These are phyloP conservation scores for Dendrobium nobile DNA, from an alignment of 106 monocot genomes.

Conservation along the genomic window DNA sequence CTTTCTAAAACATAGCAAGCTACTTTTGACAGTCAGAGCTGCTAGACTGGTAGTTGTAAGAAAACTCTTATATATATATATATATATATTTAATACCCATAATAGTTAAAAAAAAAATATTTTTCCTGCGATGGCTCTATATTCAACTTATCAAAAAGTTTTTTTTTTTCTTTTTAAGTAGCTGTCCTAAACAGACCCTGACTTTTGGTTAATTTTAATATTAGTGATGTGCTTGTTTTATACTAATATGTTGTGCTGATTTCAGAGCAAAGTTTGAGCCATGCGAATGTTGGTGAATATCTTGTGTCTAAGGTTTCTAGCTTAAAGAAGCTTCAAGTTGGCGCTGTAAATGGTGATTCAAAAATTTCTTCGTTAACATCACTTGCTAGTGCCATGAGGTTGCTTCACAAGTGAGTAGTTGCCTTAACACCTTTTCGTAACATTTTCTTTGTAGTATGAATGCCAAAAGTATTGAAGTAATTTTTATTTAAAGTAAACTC, in stretches of 20 bases:
- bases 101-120: no score
- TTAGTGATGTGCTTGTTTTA: background rate
- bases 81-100: no score
- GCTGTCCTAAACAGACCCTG: no score
- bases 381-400: slow-evolving; percentile 61
- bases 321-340: slow-evolving; percentile 50
- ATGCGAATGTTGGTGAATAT: slow-evolving; percentile 73
- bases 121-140: no score
- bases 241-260: slow-evolving; percentile 12
- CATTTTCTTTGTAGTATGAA: background rate
- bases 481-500: background rate
- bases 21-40: no score
- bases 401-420: slow-evolving; percentile 51
- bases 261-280: slow-evolving; percentile 71
- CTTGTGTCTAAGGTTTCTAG: slow-evolving; percentile 57
- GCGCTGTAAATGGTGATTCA: slow-evolving; percentile 25
- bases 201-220: background rate
- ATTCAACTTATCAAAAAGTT: no score
- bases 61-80: no score
- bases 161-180: no score
- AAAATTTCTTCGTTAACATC: slow-evolving; percentile 43
- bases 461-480: background rate
- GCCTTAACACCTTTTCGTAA: background rate
- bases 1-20: no score
- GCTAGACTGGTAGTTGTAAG: no score